Conservation (phyloP, 768 basidiomycete species). For the Rhizopogon salebrosus region DNA sequence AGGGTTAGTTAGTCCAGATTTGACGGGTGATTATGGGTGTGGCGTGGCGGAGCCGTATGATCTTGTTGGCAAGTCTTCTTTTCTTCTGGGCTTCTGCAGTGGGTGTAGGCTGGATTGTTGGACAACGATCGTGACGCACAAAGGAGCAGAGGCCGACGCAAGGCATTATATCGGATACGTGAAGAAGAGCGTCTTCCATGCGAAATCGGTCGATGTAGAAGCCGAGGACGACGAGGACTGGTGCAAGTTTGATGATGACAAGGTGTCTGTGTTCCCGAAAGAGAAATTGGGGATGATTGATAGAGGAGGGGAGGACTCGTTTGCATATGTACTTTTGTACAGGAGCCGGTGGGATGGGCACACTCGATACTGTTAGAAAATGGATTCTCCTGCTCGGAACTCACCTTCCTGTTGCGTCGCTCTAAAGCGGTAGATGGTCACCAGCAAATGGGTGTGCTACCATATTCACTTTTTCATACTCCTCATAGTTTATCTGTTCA, state of each 20-base stretch:
- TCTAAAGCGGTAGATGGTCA: too few species aligned
- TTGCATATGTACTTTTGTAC: conserved; percentile 88
- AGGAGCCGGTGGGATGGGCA: too few species aligned
- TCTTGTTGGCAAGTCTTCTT: conserved; percentile 64
- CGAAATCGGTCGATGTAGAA: too few species aligned
- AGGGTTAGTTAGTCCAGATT: conserved; percentile 60
- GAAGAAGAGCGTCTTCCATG: conserved; percentile 67
- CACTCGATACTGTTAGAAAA: too few species aligned
- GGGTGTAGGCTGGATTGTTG: background rate
- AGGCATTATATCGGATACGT: conserved; percentile 96
- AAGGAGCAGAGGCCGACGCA: conserved; percentile 90
- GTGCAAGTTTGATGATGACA: conserved; percentile 98
- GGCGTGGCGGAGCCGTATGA: conserved; percentile 86
- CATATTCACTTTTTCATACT: too few species aligned
- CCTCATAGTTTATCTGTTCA: too few species aligned
- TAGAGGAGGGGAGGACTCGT: conserved; percentile 87
- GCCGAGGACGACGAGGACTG: conserved; percentile 72
- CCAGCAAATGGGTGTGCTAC: too few species aligned
- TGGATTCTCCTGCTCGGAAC: too few species aligned
- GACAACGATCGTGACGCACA: conserved; percentile 93
- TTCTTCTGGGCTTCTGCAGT: background rate
- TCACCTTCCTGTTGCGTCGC: too few species aligned
- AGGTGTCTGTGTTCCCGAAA: too few species aligned
- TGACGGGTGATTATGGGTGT: conserved; percentile 66
- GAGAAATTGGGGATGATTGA: conserved; percentile 83